Conservation (phyloP, 1,284 basidiomycete species). For the Ustilago esculenta region DNA sequence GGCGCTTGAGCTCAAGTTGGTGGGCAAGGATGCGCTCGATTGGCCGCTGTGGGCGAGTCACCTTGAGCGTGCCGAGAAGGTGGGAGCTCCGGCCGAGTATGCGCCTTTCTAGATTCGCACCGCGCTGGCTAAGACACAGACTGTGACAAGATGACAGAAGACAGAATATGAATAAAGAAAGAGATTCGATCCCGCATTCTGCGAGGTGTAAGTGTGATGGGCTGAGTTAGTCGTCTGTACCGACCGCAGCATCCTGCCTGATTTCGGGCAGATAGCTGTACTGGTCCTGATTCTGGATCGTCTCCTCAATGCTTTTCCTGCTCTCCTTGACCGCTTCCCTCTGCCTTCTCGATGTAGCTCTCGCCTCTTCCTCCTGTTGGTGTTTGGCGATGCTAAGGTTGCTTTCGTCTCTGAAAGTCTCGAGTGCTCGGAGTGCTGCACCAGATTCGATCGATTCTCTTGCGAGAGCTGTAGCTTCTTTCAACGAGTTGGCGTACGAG, state of each 20-base stretch:
- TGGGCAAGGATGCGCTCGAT: slow-evolving; percentile 34
- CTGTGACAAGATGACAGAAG: no score
- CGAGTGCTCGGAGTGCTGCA: slow-evolving; percentile 40
- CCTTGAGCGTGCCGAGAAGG: slow-evolving; percentile 25
- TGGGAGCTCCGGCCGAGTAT: slow-evolving; percentile 23
- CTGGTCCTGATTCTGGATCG: slow-evolving; percentile 41
- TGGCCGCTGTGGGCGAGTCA: slow-evolving; percentile 50
- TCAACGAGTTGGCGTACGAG: slow-evolving; percentile 30
- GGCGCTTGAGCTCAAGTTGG: slow-evolving; percentile 47
- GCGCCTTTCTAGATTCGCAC: slow-evolving; percentile 27
- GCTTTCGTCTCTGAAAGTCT: slow-evolving; percentile 41
- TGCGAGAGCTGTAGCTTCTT: slow-evolving; percentile 26
- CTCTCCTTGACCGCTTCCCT: slow-evolving; percentile 22
- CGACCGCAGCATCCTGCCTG: slow-evolving; percentile 45
- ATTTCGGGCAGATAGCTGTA: slow-evolving; percentile 52
- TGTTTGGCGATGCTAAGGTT: slow-evolving; percentile 24
- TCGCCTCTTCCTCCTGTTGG: slow-evolving; percentile 16
- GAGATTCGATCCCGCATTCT: no score
- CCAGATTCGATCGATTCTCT: slow-evolving; percentile 39
- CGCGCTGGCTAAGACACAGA: not conserved
- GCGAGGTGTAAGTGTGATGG: no score
- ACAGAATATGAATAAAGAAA: no score
- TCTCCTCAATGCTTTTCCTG: slow-evolving; percentile 34
- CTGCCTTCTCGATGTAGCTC: slow-evolving; percentile 8
- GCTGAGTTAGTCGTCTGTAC: slow-evolving; percentile 36